These are phyloP conservation scores for Lachnellula subtilissima DNA, from an alignment of 2,329 filamentous ascomycete genomes.

Conservation along the genomic window DNA sequence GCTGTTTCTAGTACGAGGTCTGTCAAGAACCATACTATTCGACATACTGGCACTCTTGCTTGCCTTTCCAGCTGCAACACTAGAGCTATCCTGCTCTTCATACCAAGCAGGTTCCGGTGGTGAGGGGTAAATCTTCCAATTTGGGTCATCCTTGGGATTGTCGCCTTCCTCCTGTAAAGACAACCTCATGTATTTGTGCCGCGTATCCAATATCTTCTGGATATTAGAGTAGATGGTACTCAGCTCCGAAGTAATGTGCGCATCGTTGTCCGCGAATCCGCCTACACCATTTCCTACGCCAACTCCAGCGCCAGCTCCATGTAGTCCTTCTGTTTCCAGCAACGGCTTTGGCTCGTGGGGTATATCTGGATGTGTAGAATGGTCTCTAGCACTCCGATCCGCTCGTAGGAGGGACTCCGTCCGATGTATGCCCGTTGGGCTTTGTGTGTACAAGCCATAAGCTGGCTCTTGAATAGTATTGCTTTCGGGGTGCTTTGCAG, in stretches of 20 bases:
- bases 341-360: slow-evolving; percentile 52
- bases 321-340: slow-evolving; percentile 48
- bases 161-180: slow-evolving; percentile 78
- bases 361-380: slow-evolving; percentile 45
- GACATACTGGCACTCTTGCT: slow-evolving; percentile 45
- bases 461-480: slow-evolving; percentile 29
- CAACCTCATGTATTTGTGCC: slow-evolving; percentile 81
- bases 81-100: slow-evolving; percentile 37
- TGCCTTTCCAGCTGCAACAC: slow-evolving; percentile 30
- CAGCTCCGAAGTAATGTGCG: slow-evolving; percentile 78
- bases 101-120: slow-evolving; percentile 90
- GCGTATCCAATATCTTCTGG: slow-evolving; percentile 79
- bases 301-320: slow-evolving; percentile 54
- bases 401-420: slow-evolving; percentile 24
- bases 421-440: slow-evolving; percentile 15
- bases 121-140: slow-evolving; percentile 85
- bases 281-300: slow-evolving; percentile 55
- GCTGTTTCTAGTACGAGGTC: slow-evolving; percentile 23
- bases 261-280: slow-evolving; percentile 67
- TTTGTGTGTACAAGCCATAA: slow-evolving; percentile 6
- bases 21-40: slow-evolving; percentile 30
- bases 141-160: slow-evolving; percentile 79
- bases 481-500: slow-evolving; percentile 28
- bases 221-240: slow-evolving; percentile 85
- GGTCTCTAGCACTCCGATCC: slow-evolving; percentile 34